Base-by-base conservation (phyloP, 2,329 filamentous ascomycete genomes). In the Cladosporium sp. region DNA sequence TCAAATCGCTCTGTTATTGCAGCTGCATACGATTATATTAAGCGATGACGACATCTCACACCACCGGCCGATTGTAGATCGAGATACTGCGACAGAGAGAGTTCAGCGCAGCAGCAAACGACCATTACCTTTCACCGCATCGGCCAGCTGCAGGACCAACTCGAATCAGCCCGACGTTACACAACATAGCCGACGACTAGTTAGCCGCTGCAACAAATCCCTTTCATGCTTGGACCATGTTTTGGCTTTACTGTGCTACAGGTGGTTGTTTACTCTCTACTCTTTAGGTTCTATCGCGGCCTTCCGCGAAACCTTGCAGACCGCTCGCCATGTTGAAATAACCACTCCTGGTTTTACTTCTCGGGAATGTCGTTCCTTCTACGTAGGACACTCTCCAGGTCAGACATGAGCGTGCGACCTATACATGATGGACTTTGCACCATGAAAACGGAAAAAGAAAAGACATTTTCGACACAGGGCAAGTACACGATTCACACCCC, bases 141-240 rank as follows among this genome's bases (percentile, higher is more conserved):
- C 52, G 26, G 52, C 52, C 28, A 55, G 28, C 52, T 46, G 40
- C 52, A 55, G 28, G 52, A 55, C 29, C 28, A 55, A 10, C 26
- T 55, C 18, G 52, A 33, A 21, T 31, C 52, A 31, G 29, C 28
- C 28, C 29, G 28, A 21, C 5, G 29, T 55, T 33, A 16, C n/a
- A 55, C 52, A 55, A n/a, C 18, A 53, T 53, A 53, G 26, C 50
- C 50, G 52, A 55, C 52, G 52, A 55, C 52, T n/a, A 33, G 29
- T 28, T n/a, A 33, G 29, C 52, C 29, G 52, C 52, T 29, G 52
- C n/a, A 21, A 33, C 52, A 46, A 3, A 46, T 46, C n/a, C 40
- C 8, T 46, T 46, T 46, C 40, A 46, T 46, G 40, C 40, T 21
- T 46, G 40, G 40, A 46, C 40, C 40, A 23, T 46, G n/a, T 46